Evolutionary conservation across 345 rosid genomes (phyloP).

Genomic region (Boechera retrofracta): DNA sequence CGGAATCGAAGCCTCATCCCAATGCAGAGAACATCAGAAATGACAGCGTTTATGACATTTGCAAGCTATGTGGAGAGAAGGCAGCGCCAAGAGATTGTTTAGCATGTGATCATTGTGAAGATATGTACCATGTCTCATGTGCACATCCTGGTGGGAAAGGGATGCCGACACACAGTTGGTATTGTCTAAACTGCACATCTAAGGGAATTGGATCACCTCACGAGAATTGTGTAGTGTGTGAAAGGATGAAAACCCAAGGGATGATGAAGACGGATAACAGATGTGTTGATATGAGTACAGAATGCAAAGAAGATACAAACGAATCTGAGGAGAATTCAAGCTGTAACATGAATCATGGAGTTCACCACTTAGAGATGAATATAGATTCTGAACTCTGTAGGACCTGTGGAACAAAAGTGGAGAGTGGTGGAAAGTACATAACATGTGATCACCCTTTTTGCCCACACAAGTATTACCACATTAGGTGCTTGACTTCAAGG

Average conservation of each 20-base stretch:
- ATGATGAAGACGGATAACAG: slow-evolving; percentile 36
- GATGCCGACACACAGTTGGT: slow-evolving; percentile 75
- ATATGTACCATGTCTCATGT: slow-evolving; percentile 81
- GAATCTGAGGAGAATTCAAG: slow-evolving; percentile 56
- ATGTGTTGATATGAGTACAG: slow-evolving; percentile 39
- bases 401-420: slow-evolving; percentile 58
- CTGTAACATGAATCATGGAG: slow-evolving; percentile 45
- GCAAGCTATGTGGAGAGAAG: slow-evolving; percentile 68
- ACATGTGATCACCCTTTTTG: slow-evolving; percentile 72
- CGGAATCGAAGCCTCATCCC: slow-evolving; percentile 51
- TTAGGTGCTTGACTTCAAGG: slow-evolving; percentile 72
- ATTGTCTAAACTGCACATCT: slow-evolving; percentile 68
- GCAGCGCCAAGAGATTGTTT: slow-evolving; percentile 69
- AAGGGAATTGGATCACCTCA: slow-evolving; percentile 70
- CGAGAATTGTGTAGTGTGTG: slow-evolving; percentile 75
- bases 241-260: slow-evolving; percentile 60
- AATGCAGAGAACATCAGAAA: slow-evolving; percentile 55
- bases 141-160: slow-evolving; percentile 69
- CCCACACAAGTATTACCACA: slow-evolving; percentile 70
- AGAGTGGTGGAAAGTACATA: slow-evolving; percentile 54
- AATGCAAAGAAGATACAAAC: slow-evolving; percentile 43
- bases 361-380: slow-evolving; percentile 34
- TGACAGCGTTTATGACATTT: slow-evolving; percentile 43
- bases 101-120: slow-evolving; percentile 91
- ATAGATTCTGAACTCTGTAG: slow-evolving; percentile 51